Evolutionary conservation across 352 stramenopile genomes (phyloP), one percentile per base, ranked within the genome.

Genomic region (Globisporangium cylindrosporum): DNA sequence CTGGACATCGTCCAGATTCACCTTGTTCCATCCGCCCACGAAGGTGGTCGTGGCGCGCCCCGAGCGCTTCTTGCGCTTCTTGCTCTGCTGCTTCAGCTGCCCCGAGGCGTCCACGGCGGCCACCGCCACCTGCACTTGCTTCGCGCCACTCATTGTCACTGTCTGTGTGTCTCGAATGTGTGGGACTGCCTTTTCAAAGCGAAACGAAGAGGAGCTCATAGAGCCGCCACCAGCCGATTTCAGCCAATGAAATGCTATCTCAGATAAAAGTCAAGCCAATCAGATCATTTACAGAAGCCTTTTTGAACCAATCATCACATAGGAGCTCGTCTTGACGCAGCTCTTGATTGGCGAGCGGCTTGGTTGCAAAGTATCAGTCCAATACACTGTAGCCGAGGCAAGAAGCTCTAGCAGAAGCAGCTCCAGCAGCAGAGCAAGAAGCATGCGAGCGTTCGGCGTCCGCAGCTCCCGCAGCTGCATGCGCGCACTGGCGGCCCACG

Each of bases 1-100:
- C 67, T 91, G 69, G 59, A 93, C 77, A 27, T 93, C 82, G 34
- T 88, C 71, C 54, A 95, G 79, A 66, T 96, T 74, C 43, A 96
- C 76, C 34, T 84, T 86, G 12, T 79, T 57, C 89, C 89, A 96
- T 8, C 79, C 76, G 25, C 63, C 70, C 3, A 70, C 59, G 3
- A 62, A 54, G 62, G 68, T 61, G 27, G 62, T 36, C 56, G 20
- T 58, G 14, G 51, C 29, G 43, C 24, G 14, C 9, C 63, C 53
- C 32, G 71, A 71, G 64, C 78, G 72, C 69, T 89, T 89, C 73
- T 89, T 92, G 63, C 84, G 80, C 73, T 90, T 90, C 76, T 86
- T 89, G 54, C 66, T 79, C 68, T 59, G 69, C 71, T 77, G 80
- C 29, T 38, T 54, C 22, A 59, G 60, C 60, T 41, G 41, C 10